These are phyloP conservation scores for Neurospora sp. DNA, from an alignment of 495 filamentous ascomycete genomes.

Conservation along the genomic window DNA sequence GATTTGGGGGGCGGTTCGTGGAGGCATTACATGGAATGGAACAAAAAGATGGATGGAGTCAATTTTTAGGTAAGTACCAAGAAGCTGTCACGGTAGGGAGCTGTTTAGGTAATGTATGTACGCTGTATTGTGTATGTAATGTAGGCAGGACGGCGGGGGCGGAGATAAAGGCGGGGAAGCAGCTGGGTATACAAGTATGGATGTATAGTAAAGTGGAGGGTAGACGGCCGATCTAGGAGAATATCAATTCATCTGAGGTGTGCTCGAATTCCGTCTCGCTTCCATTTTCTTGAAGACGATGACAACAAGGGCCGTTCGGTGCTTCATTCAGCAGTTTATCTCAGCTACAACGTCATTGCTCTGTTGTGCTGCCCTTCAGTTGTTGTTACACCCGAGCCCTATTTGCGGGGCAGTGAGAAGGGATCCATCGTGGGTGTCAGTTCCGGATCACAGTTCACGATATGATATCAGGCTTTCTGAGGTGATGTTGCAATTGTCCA, in stretches of 20 bases:
- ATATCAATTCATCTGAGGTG: not conserved
- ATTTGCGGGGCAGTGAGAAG: not conserved
- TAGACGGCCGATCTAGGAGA: not conserved
- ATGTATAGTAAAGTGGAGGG: not conserved
- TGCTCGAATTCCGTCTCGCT: not conserved
- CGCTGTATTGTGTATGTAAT: not conserved
- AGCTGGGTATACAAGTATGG: not conserved
- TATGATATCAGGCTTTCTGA: not conserved
- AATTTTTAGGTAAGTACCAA: not conserved
- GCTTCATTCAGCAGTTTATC: not conserved
- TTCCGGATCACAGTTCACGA: not conserved
- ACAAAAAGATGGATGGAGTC: not conserved
- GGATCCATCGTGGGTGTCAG: not conserved
- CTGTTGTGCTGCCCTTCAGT: not conserved
- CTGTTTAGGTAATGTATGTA: not conserved
- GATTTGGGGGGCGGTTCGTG: slow-evolving; percentile 4
- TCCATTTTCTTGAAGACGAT: not conserved
- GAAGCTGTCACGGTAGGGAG: not conserved
- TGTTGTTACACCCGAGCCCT: not conserved
- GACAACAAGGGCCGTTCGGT: not conserved
- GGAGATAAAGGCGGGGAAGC: not conserved
- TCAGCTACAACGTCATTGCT: not conserved
- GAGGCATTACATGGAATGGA: not conserved
- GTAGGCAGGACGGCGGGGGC: not conserved
- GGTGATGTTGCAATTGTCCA: not conserved